Evolutionary conservation across 106 monocot species (phyloP).

Genomic region (Dendrobium catenatum): DNA sequence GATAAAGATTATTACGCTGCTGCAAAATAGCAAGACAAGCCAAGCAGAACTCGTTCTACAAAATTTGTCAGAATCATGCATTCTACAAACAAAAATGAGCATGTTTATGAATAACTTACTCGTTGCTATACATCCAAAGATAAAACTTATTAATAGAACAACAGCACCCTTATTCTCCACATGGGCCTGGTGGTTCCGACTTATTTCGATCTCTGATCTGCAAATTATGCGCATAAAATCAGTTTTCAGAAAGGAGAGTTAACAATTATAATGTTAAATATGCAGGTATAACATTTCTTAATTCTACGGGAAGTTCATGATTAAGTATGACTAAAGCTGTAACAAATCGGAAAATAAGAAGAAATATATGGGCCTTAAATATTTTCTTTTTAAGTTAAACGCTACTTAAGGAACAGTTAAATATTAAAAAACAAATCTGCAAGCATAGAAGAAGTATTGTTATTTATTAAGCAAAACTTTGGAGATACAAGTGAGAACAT

Average conservation of each 20-base stretch:
- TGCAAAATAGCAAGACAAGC: slow-evolving; percentile 70
- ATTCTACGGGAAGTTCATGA: too few relatives aligned
- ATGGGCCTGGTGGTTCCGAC: slow-evolving; percentile 41
- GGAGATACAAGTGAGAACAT: too few relatives aligned
- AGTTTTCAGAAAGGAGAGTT: neutral
- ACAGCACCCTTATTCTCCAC: slow-evolving; percentile 56
- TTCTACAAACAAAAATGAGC: slow-evolving; percentile 34
- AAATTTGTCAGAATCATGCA: slow-evolving; percentile 33
- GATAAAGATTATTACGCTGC: slow-evolving; percentile 58
- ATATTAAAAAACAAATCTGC: too few relatives aligned
- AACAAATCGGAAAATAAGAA: too few relatives aligned
- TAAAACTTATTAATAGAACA: slow-evolving; percentile 69
- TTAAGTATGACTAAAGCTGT: too few relatives aligned
- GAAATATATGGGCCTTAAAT: too few relatives aligned
- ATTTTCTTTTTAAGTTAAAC: too few relatives aligned
- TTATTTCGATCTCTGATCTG: slow-evolving; percentile 57
- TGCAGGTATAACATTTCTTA: too few relatives aligned
- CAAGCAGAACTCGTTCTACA: slow-evolving; percentile 51
- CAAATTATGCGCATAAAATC: neutral
- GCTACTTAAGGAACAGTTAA: too few relatives aligned
- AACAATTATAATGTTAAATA: neutral
- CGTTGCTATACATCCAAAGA: slow-evolving; percentile 59
- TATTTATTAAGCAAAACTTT: too few relatives aligned
- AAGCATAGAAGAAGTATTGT: too few relatives aligned
- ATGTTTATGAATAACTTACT: slow-evolving; percentile 39